Evolutionary conservation across 2,329 filamentous ascomycete genomes (phyloP).

Genomic region (Geoglossum cookeanum): DNA sequence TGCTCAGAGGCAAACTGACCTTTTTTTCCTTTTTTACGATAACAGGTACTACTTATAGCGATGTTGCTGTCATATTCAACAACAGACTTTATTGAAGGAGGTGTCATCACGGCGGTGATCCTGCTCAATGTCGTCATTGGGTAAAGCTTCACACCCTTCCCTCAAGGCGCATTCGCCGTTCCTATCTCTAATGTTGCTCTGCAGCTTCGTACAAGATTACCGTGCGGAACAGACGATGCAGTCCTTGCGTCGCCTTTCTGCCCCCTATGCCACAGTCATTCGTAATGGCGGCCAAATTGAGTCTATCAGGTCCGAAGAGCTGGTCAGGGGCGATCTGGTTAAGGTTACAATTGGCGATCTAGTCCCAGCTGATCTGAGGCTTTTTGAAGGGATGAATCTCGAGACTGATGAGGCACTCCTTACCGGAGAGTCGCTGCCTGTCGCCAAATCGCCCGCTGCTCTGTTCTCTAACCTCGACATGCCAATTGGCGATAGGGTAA

Average conservation of each 20-base stretch:
- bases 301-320: conserved; percentile 33
- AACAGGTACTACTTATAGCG: conserved; percentile 30
- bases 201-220: conserved; percentile 37
- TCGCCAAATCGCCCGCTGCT: conserved; percentile 42
- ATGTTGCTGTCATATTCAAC: conserved; percentile 40
- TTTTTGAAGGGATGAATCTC: conserved; percentile 46
- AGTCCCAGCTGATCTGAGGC: conserved; percentile 44
- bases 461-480: conserved; percentile 30
- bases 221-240: conserved; percentile 41
- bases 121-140: conserved; percentile 38
- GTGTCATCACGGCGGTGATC: conserved; percentile 38
- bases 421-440: conserved; percentile 53
- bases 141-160: background rate
- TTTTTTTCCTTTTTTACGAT: conserved; percentile 7
- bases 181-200: background rate
- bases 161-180: too few relatives aligned
- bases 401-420: conserved; percentile 58
- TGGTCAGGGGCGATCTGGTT: conserved; percentile 49
- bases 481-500: conserved; percentile 48
- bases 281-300: conserved; percentile 31
- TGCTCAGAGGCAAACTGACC: conserved; percentile 3
- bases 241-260: conserved; percentile 33
- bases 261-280: conserved; percentile 35
- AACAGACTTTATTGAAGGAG: conserved; percentile 39
- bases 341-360: conserved; percentile 45